These are phyloP conservation scores for Phlegmacium glaucopus DNA, from an alignment of 768 basidiomycete species.

Conservation along the genomic window DNA sequence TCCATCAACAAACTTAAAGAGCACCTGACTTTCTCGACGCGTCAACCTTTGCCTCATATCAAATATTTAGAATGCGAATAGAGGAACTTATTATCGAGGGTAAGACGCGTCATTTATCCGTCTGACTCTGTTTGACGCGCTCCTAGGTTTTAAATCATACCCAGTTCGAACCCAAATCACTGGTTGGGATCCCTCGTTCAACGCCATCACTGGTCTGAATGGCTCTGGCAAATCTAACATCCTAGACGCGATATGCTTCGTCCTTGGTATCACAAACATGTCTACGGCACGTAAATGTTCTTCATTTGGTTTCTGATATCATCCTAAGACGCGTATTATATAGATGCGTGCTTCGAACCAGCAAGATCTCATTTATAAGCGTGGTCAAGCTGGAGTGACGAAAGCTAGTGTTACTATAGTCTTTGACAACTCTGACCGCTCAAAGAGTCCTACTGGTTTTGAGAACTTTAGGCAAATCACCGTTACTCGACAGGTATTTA, in stretches of 20 bases:
- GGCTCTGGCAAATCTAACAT: conserved; percentile 99
- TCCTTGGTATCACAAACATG: conserved; percentile 97
- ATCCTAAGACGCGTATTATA: conserved; percentile 11
- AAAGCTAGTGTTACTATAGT: conserved; percentile 99
- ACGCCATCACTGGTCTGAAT: conserved; percentile 95
- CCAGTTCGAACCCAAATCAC: conserved; percentile 94
- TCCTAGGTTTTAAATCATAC: conserved; percentile 92
- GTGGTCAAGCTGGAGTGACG: conserved; percentile 94
- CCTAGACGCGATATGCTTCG: conserved; percentile 98
- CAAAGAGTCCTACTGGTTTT: conserved; percentile 79
- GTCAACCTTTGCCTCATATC: conserved; percentile 4
- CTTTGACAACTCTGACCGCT: conserved; percentile 93
- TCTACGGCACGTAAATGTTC: conserved; percentile 55
- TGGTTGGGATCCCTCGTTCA: conserved; percentile 98
- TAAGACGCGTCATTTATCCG: conserved; percentile 16
- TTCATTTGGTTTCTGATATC: background rate
- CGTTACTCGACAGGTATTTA: conserved; percentile 86
- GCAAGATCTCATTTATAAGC: conserved; percentile 98
- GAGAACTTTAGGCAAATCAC: conserved; percentile 87
- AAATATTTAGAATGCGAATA: conserved; percentile 48
- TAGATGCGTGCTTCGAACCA: conserved; percentile 95
- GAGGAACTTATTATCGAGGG: conserved; percentile 96
- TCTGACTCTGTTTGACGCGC: background rate
- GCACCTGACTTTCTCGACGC: background rate
- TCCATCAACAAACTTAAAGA: background rate